Evolutionary conservation across 805 yeast genomes (phyloP).

Genomic region (Pichia nakasei): DNA sequence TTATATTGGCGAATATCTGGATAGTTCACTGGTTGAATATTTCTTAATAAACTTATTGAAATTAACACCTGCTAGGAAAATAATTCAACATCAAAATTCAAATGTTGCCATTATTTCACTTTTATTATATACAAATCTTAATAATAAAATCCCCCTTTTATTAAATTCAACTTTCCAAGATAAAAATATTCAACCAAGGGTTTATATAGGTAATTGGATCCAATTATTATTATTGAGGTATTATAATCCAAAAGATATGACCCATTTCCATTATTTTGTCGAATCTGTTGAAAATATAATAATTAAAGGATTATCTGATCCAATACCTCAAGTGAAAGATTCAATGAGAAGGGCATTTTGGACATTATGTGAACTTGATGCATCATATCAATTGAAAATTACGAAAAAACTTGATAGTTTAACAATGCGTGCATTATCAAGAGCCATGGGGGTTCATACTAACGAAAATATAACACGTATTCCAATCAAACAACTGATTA

Average conservation of each 20-base stretch:
- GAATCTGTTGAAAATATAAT: constrained; percentile 45
- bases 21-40: constrained; percentile 39
- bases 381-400: constrained; percentile 37
- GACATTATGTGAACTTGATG: constrained; percentile 51
- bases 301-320: constrained; percentile 59
- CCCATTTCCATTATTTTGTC: constrained; percentile 23
- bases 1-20: constrained; percentile 31
- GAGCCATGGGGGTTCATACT: constrained; percentile 13
- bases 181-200: constrained; percentile 62
- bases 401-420: constrained; percentile 33
- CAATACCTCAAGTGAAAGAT: constrained; percentile 74
- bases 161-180: constrained; percentile 50
- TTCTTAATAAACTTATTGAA: constrained; percentile 41
- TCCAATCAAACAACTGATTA: neutral
- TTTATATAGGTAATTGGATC: constrained; percentile 63
- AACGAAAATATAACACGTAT: neutral
- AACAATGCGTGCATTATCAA: constrained; percentile 52
- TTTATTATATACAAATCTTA: constrained; percentile 46
- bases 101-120: constrained; percentile 48
- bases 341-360: constrained; percentile 67
- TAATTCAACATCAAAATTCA: constrained; percentile 52
- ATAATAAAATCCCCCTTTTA: constrained; percentile 40
- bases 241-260: constrained; percentile 21
- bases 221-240: constrained; percentile 51
- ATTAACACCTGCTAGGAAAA: constrained; percentile 52